phyloP scores from a whole-genome alignment of 352 stramenopile genomes.

The Phytophthora rubi region DNA sequence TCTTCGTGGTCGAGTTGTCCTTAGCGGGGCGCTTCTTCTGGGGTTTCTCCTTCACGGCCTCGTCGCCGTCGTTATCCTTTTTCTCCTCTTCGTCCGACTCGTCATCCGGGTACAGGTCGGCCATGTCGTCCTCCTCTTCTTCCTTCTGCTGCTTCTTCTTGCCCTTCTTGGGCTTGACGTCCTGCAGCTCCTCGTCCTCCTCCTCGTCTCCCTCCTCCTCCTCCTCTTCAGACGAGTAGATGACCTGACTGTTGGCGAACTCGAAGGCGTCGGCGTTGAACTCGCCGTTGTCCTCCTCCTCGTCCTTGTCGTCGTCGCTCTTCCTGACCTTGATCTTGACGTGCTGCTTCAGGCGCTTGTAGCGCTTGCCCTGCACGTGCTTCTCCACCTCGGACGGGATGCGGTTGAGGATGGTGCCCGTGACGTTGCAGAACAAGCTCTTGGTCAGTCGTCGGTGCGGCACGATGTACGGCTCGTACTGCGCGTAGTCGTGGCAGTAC shows the following conservation, averaged over 20 bases:
- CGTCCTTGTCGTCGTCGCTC: constrained; percentile 39
- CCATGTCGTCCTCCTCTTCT: constrained; percentile 57
- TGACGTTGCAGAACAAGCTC: constrained; percentile 91
- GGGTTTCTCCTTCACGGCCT: constrained; percentile 44
- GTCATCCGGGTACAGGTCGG: constrained; percentile 68
- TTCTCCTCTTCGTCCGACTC: constrained; percentile 45
- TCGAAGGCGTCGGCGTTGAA: constrained; percentile 87
- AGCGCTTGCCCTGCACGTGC: constrained; percentile 90
- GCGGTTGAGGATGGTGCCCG: constrained; percentile 84
- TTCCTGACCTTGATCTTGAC: constrained; percentile 56
- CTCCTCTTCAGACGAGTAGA: constrained; percentile 74
- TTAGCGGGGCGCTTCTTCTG: constrained; percentile 41
- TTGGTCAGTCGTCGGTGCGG: constrained; percentile 83
- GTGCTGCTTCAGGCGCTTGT: constrained; percentile 79
- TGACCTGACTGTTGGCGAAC: constrained; percentile 78
- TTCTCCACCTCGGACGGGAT: constrained; percentile 90
- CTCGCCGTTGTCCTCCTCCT: constrained; percentile 35
- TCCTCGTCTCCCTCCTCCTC: constrained; percentile 35
- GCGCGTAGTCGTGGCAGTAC: constrained; percentile 91
- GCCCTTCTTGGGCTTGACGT: constrained; percentile 28
- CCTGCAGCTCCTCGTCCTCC: constrained; percentile 29
- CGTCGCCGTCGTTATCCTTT: constrained; percentile 40
- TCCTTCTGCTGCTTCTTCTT: constrained; percentile 18
- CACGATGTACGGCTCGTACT: constrained; percentile 93
- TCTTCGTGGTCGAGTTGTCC: constrained; percentile 35